These are phyloP conservation scores for Adansonia rubrostipa DNA, from an alignment of 441 rosid genomes.

Conservation along the genomic window DNA sequence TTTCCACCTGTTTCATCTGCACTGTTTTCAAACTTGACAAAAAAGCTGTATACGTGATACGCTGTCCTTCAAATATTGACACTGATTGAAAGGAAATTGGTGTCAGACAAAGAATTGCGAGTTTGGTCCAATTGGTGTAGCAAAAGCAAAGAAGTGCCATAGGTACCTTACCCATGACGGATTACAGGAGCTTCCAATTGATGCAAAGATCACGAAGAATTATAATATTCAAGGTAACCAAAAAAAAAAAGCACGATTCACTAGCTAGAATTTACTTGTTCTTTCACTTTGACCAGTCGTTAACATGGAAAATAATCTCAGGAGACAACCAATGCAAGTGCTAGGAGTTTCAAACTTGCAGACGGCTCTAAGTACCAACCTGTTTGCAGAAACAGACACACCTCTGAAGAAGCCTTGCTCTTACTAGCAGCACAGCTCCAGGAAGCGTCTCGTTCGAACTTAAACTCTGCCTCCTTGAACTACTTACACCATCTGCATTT, in stretches of 20 bases:
- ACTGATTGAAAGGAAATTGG: neutral
- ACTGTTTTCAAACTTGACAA: neutral
- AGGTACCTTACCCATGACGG: neutral
- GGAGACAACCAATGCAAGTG: neutral
- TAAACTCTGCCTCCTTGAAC: conserved; percentile 41
- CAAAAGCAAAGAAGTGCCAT: neutral
- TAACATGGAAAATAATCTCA: neutral
- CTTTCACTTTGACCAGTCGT: neutral
- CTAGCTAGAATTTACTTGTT: neutral
- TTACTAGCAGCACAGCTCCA: conserved; percentile 82
- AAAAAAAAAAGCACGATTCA: neutral
- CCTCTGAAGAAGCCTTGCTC: conserved; percentile 88
- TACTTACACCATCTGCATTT: conserved; percentile 41
- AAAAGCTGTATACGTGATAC: neutral
- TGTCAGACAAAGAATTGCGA: neutral
- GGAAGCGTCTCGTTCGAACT: conserved; percentile 79
- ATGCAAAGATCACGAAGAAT: neutral
- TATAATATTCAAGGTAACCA: neutral
- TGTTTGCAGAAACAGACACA: conserved; percentile 58
- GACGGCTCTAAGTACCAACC: conserved; percentile 43
- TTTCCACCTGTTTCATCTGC: neutral
- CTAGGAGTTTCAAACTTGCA: neutral
- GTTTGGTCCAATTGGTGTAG: neutral
- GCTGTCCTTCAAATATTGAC: neutral
- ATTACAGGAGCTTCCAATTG: neutral